A percentile compares a stretch with the other conserved stretches of the same genome.
Evolutionary conservation across 306 rosid species (phyloP).

Genomic region (Dicorynia guianensis): DNA sequence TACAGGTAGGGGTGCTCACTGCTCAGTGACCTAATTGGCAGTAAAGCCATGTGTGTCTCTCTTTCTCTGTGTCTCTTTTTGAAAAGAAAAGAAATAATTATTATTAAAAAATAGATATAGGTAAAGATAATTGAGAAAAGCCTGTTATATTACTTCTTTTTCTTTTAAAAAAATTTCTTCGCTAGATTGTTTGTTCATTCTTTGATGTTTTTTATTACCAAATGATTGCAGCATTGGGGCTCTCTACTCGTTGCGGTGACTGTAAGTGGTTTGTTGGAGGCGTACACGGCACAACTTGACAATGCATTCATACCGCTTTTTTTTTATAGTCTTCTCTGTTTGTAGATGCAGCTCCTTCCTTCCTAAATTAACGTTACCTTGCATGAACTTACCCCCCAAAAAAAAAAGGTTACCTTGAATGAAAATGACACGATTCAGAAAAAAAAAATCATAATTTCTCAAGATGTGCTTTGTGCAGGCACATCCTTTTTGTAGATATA

Average conservation of each 20-base stretch:
- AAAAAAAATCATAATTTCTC: conserved; percentile 4
- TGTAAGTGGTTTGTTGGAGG: conserved; percentile 95
- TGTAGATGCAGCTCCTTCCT: conserved; percentile 56
- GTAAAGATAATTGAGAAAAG: neutral
- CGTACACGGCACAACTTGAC: conserved; percentile 95
- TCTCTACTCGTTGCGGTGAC: conserved; percentile 83
- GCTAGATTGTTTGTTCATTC: conserved; percentile 28
- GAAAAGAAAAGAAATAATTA: neutral
- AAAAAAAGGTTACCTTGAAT: conserved; percentile 27
- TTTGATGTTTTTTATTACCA: conserved; percentile 36
- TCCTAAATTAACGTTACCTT: conserved; percentile 18
- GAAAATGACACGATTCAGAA: conserved; percentile 27
- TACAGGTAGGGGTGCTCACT: conserved; percentile 40
- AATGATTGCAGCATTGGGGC: conserved; percentile 82
- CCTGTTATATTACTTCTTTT: neutral
- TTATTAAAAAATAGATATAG: conserved; percentile 4
- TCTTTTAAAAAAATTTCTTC: neutral
- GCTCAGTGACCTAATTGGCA: conserved; percentile 42
- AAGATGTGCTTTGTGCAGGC: conserved; percentile 25
- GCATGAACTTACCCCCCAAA: too few relatives aligned
- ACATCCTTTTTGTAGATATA: conserved; percentile 46
- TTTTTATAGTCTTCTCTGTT: conserved; percentile 91
- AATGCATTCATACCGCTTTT: conserved; percentile 92
- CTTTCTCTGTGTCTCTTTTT: conserved; percentile 38
- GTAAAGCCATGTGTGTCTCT: conserved; percentile 59